Evolutionary conservation across 345 rosid species (phyloP), one percentile per base, ranked within the genome.

Genomic region (Ceriops tagal): DNA sequence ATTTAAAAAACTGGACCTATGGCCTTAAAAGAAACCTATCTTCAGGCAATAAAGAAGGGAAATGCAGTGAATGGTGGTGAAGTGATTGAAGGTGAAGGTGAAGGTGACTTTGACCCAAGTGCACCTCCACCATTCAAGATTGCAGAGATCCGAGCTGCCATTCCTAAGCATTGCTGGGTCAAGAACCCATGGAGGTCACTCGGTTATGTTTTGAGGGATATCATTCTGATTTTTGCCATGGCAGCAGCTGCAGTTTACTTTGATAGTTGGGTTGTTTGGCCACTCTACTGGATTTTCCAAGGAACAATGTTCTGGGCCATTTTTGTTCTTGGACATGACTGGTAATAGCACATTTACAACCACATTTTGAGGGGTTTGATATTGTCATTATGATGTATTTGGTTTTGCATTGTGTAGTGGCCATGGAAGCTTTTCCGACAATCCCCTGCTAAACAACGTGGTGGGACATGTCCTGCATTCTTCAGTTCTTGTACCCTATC

Each of bases 291-390:
- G 80, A 21, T 46, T 28, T 69, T 72, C 52, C 73, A 77, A 62
- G 80, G 80, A 0, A 77, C 80, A 8, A 67, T 77, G 80, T 71
- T 76, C 61, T 77, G 80, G 76, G 80, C 80, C 5, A 58, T 77
- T 69, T 77, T 77, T 52, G 80, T 77, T 19, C 76, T 77, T 24
- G 80, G 80, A 19, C 80, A 77, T 53, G 80, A 77, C 22, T 77
- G 80, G 73, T 71, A 77, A 56, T 39, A 7, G 27, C 11, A 26
- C 22, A 27, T 55, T 55, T 26, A 6, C 28, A 8, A 11, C 21
- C 13, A n/a, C 28, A 7, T 4, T 55, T 22, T 26, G 20, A 0
- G 16, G 58, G 13, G 10, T 55, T 67, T 13, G 8, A 6, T n/a
- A 16, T 27, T 37, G 22, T 28, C 11, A 21, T 9, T 5, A 18